Base-by-base conservation (phyloP, 2,329 filamentous ascomycete species). In the Pseudogymnoascus sp. region DNA sequence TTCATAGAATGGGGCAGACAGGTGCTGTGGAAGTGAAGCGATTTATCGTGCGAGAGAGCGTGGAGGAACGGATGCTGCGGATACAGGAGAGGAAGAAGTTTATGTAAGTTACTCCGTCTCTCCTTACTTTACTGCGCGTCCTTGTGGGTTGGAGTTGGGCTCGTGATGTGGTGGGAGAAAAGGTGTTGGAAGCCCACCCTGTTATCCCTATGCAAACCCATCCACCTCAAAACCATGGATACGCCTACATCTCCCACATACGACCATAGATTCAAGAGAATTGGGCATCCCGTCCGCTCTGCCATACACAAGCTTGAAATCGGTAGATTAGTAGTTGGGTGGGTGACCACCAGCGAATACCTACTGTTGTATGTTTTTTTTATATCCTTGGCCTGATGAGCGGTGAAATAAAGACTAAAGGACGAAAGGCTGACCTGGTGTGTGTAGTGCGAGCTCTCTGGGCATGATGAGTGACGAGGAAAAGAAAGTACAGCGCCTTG, bases 21-120 rank as follows among this genome's bases (percentile, higher is more conserved):
- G 83, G 86, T 14, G 90, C 93, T 70, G 95, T 99, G 1, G 85
- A 86, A 63, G 93, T 99, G 0, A 88, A 88, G 69, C 81, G 95
- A 29, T 97, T 97, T 72, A 89, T 99, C 64, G 90, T 96, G 1
- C 88, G 89, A 75, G 86, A 88, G 56, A 97, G 91, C 67, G 96
- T 99, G 40, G 95, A 99, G 79, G 90, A 95, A 75, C 86, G 93
- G 74, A 99, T 99, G 92, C 75, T 99, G 68, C 86, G 83, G 75
- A 86, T 99, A 35, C 96, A 99, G 74, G 93, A 97, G 68, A 80
- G 93, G 72, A 99, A 99, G 80, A 97, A 93, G 80, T 96, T 96
- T 70, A 90, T 96, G 88, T 92, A 73, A 86, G 89, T 87, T 63
- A 33, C 7, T 47, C 29, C 21, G 56, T 35, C n/a, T 63, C 61